Evolutionary conservation across 352 stramenopile species (phyloP).

Genomic region (Saprolegnia parasitica): DNA sequence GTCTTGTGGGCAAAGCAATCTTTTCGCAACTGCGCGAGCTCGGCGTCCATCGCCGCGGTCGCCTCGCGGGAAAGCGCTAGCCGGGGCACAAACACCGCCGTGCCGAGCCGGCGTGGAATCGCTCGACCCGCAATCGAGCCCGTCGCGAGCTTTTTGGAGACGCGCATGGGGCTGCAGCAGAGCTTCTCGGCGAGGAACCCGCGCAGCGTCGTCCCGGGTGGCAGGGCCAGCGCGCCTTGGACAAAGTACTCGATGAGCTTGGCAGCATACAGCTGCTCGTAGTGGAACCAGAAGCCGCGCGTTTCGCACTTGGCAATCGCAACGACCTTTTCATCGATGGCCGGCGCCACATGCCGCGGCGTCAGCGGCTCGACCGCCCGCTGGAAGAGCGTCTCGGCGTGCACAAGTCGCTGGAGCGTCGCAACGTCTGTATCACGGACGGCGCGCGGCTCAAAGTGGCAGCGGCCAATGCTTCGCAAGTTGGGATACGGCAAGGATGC

Average conservation of each 20-base stretch:
- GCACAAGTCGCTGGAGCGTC: not conserved
- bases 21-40: not conserved
- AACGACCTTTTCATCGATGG: too few species aligned
- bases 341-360: too few species aligned
- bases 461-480: not conserved
- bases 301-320: constrained; percentile 18
- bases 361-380: not conserved
- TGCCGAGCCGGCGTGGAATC: not conserved
- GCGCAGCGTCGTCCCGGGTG: constrained; percentile 56
- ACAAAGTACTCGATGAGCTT: constrained; percentile 64
- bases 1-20: constrained; percentile 16
- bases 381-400: not conserved
- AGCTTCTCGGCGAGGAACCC: constrained; percentile 60
- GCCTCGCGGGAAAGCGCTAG: not conserved
- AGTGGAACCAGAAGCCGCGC: constrained; percentile 58
- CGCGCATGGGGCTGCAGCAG: constrained; percentile 68
- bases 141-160: constrained; percentile 74
- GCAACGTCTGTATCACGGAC: not conserved
- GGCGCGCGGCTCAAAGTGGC: not conserved
- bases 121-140: constrained; percentile 30
- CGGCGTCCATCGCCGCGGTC: not conserved
- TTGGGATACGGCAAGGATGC: constrained; percentile 4
- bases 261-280: constrained; percentile 64
- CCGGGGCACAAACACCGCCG: not conserved
- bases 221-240: constrained; percentile 51